Evolutionary conservation across 2,329 filamentous ascomycete genomes (phyloP).

Genomic region (Colletotrichum sp.): DNA sequence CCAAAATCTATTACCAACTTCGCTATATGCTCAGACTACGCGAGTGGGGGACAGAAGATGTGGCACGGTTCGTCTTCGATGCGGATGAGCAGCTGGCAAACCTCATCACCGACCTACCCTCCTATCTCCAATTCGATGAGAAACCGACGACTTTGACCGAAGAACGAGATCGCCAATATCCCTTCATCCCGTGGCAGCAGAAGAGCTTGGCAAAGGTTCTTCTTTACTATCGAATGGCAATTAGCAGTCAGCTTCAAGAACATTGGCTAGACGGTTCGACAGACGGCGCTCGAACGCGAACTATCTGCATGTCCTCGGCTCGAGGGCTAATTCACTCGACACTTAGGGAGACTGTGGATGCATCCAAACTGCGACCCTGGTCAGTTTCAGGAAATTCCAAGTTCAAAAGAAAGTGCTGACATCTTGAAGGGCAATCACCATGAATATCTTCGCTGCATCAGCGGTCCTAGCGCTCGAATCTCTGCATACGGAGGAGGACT

Average conservation of each 20-base stretch:
- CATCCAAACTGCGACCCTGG: neutral
- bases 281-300: neutral
- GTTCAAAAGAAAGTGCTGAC: neutral
- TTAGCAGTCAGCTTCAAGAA: neutral
- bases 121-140: neutral
- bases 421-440: neutral
- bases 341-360: neutral
- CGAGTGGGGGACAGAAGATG: neutral
- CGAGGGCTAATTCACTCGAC: neutral
- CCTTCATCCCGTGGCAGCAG: neutral
- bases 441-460: neutral
- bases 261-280: neutral
- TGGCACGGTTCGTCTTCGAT: neutral
- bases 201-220: neutral
- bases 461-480: neutral
- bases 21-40: neutral
- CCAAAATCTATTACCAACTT: neutral
- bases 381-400: neutral
- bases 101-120: neutral
- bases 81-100: neutral
- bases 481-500: neutral
- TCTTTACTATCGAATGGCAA: neutral
- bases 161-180: neutral
- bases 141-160: neutral
- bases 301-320: neutral